Conservation (phyloP, 1,284 basidiomycete species). For the Irpex lacteus region DNA sequence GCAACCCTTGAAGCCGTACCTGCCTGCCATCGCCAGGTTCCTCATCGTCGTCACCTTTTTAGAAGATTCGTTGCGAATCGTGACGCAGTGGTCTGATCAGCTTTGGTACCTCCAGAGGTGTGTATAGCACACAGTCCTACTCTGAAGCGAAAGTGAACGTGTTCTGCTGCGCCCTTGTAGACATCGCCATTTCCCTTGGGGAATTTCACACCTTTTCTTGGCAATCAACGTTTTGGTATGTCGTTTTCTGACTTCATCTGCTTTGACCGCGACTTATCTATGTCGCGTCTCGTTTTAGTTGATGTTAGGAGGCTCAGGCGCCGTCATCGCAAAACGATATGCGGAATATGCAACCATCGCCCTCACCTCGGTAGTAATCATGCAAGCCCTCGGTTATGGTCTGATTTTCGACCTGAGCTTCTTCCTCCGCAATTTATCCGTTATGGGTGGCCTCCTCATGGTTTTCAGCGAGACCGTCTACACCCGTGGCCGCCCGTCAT, state of each 20-base stretch:
- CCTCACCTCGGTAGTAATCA: slow-evolving; percentile 87
- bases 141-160: neutral
- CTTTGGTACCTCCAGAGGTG: slow-evolving; percentile 94
- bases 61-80: slow-evolving; percentile 93
- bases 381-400: slow-evolving; percentile 70
- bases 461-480: slow-evolving; percentile 95
- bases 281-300: slow-evolving; percentile 47
- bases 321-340: slow-evolving; percentile 82
- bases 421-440: slow-evolving; percentile 74
- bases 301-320: slow-evolving; percentile 87
- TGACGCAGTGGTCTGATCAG: slow-evolving; percentile 96
- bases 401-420: slow-evolving; percentile 88
- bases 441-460: slow-evolving; percentile 70
- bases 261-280: neutral
- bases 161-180: slow-evolving; percentile 36
- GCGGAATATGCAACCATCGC: slow-evolving; percentile 89
- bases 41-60: slow-evolving; percentile 98
- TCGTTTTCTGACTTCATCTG: too few species aligned
- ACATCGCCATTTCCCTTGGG: slow-evolving; percentile 94
- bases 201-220: slow-evolving; percentile 91
- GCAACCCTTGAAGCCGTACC: slow-evolving; percentile 91
- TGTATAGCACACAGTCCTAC: slow-evolving; percentile 29
- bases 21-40: slow-evolving; percentile 95
- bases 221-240: slow-evolving; percentile 89
- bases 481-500: slow-evolving; percentile 75